Evolutionary conservation across 2,329 filamentous ascomycete species (phyloP).

Genomic region (Tolypocladium pustulatum): DNA sequence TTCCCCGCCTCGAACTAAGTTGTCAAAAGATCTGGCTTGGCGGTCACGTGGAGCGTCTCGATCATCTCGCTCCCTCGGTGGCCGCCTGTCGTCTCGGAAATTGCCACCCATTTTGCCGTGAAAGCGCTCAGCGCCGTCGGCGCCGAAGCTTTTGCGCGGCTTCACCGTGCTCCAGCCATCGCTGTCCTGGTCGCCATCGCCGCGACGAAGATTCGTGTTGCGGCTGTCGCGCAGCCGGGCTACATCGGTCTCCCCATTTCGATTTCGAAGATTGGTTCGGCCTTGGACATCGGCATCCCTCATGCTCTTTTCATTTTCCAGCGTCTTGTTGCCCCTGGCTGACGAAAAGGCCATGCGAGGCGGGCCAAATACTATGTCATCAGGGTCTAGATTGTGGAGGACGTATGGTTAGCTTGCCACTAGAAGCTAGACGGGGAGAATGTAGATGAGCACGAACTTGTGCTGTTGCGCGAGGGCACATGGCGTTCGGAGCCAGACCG

Average conservation of each 20-base stretch:
- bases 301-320: constrained; percentile 41
- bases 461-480: constrained; percentile 38
- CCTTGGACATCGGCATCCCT: constrained; percentile 44
- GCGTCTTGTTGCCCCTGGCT: constrained; percentile 45
- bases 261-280: constrained; percentile 46
- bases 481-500: constrained; percentile 43
- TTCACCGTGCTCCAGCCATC: constrained; percentile 69
- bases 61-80: constrained; percentile 43
- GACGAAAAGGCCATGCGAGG: constrained; percentile 78
- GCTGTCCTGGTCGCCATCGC: constrained; percentile 46
- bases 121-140: constrained; percentile 62
- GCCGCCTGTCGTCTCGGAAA: constrained; percentile 30
- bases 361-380: constrained; percentile 79
- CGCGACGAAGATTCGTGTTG: constrained; percentile 38
- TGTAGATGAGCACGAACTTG: constrained; percentile 33
- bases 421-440: background rate
- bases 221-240: constrained; percentile 39
- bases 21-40: constrained; percentile 38
- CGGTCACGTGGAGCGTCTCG: constrained; percentile 41
- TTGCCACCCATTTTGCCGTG: constrained; percentile 52
- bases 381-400: constrained; percentile 40
- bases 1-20: constrained; percentile 38
- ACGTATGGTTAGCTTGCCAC: constrained; percentile 6
- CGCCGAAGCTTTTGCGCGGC: constrained; percentile 62
- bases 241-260: constrained; percentile 38